Evolutionary conservation across 2,329 filamentous ascomycete species (phyloP).

Genomic region (Talaromyces pinophilus): DNA sequence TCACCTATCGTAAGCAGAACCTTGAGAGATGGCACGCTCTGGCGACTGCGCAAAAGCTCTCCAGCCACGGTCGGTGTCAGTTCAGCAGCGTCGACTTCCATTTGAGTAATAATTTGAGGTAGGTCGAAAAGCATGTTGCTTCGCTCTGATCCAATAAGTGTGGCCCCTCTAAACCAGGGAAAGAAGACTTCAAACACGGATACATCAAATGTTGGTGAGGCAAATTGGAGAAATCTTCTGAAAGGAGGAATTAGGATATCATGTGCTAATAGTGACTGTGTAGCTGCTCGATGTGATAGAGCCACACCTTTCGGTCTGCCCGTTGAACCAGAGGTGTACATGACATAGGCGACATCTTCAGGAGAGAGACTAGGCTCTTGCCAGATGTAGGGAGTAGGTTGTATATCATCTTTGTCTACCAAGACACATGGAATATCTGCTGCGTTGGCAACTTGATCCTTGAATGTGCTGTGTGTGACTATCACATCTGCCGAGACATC

Average conservation of each 20-base stretch:
- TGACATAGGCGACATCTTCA: conserved; percentile 70
- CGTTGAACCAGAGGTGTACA: conserved; percentile 92
- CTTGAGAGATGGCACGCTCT: conserved; percentile 66
- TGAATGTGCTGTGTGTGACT: conserved; percentile 56
- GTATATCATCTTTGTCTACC: conserved; percentile 27
- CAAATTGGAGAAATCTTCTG: conserved; percentile 82
- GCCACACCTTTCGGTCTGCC: conserved; percentile 85
- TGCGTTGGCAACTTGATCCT: conserved; percentile 28
- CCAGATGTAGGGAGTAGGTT: conserved; percentile 13
- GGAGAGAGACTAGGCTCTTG: conserved; percentile 30
- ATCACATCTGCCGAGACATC: conserved; percentile 72
- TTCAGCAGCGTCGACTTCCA: conserved; percentile 80
- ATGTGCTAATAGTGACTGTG: conserved; percentile 81
- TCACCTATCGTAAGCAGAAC: conserved; percentile 86
- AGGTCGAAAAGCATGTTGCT: conserved; percentile 73
- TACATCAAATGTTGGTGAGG: conserved; percentile 89
- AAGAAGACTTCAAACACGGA: conserved; percentile 96
- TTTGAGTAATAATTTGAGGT: conserved; percentile 61
- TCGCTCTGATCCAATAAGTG: conserved; percentile 71
- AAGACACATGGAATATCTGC: conserved; percentile 28
- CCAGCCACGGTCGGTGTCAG: conserved; percentile 85
- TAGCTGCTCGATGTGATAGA: conserved; percentile 75
- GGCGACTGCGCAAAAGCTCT: conserved; percentile 69
- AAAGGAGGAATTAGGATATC: conserved; percentile 75
- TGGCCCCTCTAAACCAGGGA: conserved; percentile 71